These are phyloP conservation scores for Colletotrichum sojae DNA, from an alignment of 2,329 filamentous ascomycete species.

Conservation along the genomic window DNA sequence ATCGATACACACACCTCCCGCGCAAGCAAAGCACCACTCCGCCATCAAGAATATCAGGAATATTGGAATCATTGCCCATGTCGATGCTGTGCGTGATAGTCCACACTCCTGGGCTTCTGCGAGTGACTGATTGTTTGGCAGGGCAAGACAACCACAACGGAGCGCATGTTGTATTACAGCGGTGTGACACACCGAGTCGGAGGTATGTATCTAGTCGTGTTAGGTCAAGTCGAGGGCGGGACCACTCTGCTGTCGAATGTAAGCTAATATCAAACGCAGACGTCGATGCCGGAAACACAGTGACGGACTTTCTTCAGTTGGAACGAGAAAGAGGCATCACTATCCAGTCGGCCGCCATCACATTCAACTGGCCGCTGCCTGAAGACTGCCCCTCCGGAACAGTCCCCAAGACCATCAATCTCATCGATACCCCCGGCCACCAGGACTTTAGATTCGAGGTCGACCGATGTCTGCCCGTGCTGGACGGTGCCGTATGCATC, in stretches of 20 bases:
- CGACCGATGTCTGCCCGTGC: slow-evolving; percentile 86
- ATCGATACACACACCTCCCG: slow-evolving; percentile 30
- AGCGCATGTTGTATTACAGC: slow-evolving; percentile 98
- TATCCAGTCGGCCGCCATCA: slow-evolving; percentile 97
- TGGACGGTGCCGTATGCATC: slow-evolving; percentile 93
- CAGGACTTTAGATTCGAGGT: slow-evolving; percentile 99
- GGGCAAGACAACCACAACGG: slow-evolving; percentile 98
- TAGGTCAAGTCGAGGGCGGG: not conserved
- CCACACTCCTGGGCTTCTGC: not conserved
- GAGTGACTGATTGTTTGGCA: slow-evolving; percentile 47
- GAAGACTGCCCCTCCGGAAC: slow-evolving; percentile 56
- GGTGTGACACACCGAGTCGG: slow-evolving; percentile 90
- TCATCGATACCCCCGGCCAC: slow-evolving; percentile 97
- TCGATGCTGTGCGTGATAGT: slow-evolving; percentile 79
- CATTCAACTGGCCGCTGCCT: slow-evolving; percentile 88
- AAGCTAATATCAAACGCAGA: slow-evolving; percentile 62
- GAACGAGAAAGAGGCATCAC: slow-evolving; percentile 95
- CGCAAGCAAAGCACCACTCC: slow-evolving; percentile 49
- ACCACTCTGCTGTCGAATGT: not conserved
- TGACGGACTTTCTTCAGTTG: slow-evolving; percentile 95
- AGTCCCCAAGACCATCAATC: slow-evolving; percentile 80
- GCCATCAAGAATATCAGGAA: slow-evolving; percentile 81
- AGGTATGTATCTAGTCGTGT: slow-evolving; percentile 53
- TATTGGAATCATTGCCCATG: slow-evolving; percentile 98
- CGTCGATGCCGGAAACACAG: slow-evolving; percentile 96